Evolutionary conservation across 345 rosid species (phyloP), one percentile per base, ranked within the genome.

Genomic region (Capsella bursapastoris): DNA sequence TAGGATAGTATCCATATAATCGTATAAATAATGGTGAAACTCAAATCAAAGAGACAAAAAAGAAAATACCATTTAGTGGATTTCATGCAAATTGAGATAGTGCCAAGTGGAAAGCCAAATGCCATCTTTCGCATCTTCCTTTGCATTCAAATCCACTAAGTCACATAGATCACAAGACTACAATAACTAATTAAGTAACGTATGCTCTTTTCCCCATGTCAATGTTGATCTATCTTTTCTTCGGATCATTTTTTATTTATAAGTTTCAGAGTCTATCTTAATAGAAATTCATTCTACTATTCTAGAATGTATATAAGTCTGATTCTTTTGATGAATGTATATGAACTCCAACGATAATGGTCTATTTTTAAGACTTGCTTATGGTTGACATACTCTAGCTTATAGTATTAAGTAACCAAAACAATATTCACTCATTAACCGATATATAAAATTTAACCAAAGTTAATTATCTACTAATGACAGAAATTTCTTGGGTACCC

Each of bases 51-150:
- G 50, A 58, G 66, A 25, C 31, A 57, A 37, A 37, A 48, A 37
- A 48, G 11, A 18, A 18, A 18, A 18, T 18, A 65, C 57, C 49
- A 37, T 15, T 4, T 51, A 7, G 51, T 47, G 25, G 37, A 3
- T 7, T 37, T 35, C 72, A 74, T 57, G 78, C 78, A 66, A 57
- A 57, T 27, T 37, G 53, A 58, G 35, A 38, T 34, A 57, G 29
- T 57, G 67, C 60, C 78, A 74, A 66, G 72, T 74, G 72, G 72
- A 57, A 22, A 66, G 52, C 66, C 72, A 66, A 49, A 14, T 74
- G 66, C 12, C 44, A 57, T 65, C 13, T 44, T 44, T 5, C 37
- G 15, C 15, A 5, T 44, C 44, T 44, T 73, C 38, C 49, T 73
- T 57, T 34, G 86, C 89, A 0, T 22, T 62, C 4, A 22, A 51